These are phyloP conservation scores for Fusarium setosum DNA, from an alignment of 2,329 filamentous ascomycete species.

Conservation along the genomic window DNA sequence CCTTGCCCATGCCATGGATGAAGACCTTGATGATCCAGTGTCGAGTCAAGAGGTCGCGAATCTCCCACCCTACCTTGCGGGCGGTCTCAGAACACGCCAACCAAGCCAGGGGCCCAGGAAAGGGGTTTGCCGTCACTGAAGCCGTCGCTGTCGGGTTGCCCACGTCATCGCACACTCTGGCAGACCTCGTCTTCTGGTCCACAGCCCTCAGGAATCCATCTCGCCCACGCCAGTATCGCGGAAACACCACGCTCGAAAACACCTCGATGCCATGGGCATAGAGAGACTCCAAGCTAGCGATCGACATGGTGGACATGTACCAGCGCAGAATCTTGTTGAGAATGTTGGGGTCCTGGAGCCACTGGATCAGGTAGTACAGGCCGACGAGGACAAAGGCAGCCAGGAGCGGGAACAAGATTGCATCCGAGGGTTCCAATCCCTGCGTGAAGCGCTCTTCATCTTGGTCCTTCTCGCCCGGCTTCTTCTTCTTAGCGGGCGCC, in stretches of 20 bases:
- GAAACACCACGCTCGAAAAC: slow-evolving; percentile 76
- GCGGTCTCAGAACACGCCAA: slow-evolving; percentile 43
- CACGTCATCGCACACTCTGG: slow-evolving; percentile 50
- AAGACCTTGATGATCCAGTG: slow-evolving; percentile 63
- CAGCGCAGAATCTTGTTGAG: slow-evolving; percentile 85
- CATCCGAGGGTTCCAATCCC: slow-evolving; percentile 76
- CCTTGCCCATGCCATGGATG: slow-evolving; percentile 62
- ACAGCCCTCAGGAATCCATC: slow-evolving; percentile 58
- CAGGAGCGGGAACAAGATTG: slow-evolving; percentile 84
- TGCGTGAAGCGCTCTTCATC: slow-evolving; percentile 62
- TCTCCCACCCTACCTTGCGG: slow-evolving; percentile 55
- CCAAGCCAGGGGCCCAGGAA: slow-evolving; percentile 49
- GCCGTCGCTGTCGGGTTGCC: slow-evolving; percentile 44
- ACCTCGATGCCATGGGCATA: slow-evolving; percentile 78
- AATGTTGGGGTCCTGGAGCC: slow-evolving; percentile 82
- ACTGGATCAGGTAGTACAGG: slow-evolving; percentile 91
- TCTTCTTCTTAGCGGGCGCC: slow-evolving; percentile 64
- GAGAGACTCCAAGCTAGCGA: slow-evolving; percentile 81
- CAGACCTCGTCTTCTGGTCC: slow-evolving; percentile 53
- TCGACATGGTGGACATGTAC: slow-evolving; percentile 84
- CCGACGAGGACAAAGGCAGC: slow-evolving; percentile 78
- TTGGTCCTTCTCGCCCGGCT: slow-evolving; percentile 54
- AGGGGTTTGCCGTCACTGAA: slow-evolving; percentile 38
- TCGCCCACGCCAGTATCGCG: slow-evolving; percentile 70
- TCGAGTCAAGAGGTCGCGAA: slow-evolving; percentile 61